Evolutionary conservation across 2,329 filamentous ascomycete genomes (phyloP).

Genomic region (Fusarium annulatum): DNA sequence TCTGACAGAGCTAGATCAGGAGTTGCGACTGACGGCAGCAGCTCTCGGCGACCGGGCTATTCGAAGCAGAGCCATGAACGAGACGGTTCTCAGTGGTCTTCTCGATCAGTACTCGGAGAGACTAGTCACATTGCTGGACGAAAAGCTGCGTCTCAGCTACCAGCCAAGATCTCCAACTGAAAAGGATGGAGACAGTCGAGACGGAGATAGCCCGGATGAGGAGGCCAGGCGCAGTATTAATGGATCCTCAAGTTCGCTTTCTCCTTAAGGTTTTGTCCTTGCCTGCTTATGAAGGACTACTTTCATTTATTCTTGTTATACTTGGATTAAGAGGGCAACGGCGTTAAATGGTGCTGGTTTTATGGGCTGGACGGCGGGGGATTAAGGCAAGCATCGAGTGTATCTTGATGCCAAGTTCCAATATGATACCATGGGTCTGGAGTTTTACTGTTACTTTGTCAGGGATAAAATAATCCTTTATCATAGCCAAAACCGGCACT

Average conservation of each 20-base stretch:
- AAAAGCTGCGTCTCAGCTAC: constrained; percentile 69
- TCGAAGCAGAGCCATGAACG: constrained; percentile 65
- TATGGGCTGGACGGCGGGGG: constrained; percentile 30
- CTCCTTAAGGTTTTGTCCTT: constrained; percentile 39
- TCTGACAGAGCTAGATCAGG: constrained; percentile 72
- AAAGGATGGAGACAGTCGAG: constrained; percentile 44
- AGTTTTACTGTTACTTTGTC: constrained; percentile 31
- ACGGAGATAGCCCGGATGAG: constrained; percentile 42
- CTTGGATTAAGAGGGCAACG: constrained; percentile 13
- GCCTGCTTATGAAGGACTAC: constrained; percentile 29
- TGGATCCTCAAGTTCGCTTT: constrained; percentile 51
- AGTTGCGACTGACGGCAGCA: constrained; percentile 70
- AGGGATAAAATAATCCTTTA: constrained; percentile 29
- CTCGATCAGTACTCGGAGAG: constrained; percentile 81
- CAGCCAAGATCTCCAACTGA: constrained; percentile 45
- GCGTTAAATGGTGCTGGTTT: constrained; percentile 36
- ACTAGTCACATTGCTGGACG: constrained; percentile 76
- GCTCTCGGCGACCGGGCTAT: constrained; percentile 69
- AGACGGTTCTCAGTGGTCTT: constrained; percentile 70
- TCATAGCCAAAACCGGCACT: constrained; percentile 21
- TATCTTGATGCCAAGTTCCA: constrained; percentile 41
- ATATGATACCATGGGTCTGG: constrained; percentile 53
- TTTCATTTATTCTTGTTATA: constrained; percentile 11
- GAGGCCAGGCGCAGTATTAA: constrained; percentile 50
- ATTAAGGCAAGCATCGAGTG: constrained; percentile 28